phyloP scores from a whole-genome alignment of 352 stramenopile genomes.

The Stephanocyclus meneghinianus region DNA sequence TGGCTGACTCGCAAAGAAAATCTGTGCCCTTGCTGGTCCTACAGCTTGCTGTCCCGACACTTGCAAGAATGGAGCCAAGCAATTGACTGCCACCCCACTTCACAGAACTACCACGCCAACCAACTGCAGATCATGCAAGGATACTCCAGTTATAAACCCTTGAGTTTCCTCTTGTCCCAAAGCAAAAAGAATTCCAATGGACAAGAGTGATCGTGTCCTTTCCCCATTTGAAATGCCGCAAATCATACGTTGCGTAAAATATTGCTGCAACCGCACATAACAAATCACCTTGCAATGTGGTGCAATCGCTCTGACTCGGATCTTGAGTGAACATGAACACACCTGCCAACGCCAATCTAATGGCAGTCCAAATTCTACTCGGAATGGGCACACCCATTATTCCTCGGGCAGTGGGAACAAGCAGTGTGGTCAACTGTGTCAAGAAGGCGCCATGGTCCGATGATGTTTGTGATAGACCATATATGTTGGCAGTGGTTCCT shows the following conservation, averaged over 20 bases:
- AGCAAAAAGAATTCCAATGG: constrained; percentile 38
- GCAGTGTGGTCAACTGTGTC: constrained; percentile 75
- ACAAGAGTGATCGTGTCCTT: constrained; percentile 66
- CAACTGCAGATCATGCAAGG: constrained; percentile 31
- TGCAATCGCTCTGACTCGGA: constrained; percentile 7
- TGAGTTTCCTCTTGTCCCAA: constrained; percentile 27
- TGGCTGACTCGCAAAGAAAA: constrained; percentile 71
- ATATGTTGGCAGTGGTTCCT: constrained; percentile 72
- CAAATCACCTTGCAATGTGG: constrained; percentile 47
- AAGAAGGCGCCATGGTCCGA: constrained; percentile 71
- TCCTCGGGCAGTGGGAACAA: constrained; percentile 67
- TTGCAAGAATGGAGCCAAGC: constrained; percentile 69
- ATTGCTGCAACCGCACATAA: constrained; percentile 63
- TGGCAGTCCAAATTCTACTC: constrained; percentile 53
- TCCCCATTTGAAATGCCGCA: constrained; percentile 67
- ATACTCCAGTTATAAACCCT: constrained; percentile 26
- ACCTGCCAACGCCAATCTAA: constrained; percentile 58
- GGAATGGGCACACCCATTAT: constrained; percentile 68
- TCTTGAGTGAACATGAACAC: constrained; percentile 58
- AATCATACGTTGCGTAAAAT: constrained; percentile 77
- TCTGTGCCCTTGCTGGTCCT: constrained; percentile 66
- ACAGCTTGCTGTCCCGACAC: constrained; percentile 68
- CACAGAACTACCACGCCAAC: constrained; percentile 51
- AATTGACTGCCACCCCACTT: constrained; percentile 71
- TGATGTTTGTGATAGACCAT: constrained; percentile 66